phyloP scores from a whole-genome alignment of 2,329 filamentous ascomycete species.

The Venturia asperata region DNA sequence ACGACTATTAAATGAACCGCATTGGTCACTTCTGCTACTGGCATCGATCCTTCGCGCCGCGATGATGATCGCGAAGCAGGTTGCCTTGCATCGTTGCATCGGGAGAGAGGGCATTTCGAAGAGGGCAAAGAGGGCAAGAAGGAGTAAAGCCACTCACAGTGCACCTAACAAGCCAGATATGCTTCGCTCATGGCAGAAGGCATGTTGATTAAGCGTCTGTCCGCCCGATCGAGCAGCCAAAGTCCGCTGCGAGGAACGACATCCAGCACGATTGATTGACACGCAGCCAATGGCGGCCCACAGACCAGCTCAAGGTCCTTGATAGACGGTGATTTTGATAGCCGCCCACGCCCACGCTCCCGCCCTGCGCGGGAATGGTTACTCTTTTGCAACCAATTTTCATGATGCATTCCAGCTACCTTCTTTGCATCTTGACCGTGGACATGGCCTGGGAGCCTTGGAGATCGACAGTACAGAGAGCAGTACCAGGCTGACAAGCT shows the following conservation, averaged over 20 bases:
- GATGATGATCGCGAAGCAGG: neutral
- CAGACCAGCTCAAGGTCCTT: neutral
- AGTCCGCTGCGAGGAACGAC: neutral
- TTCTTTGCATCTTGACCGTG: neutral
- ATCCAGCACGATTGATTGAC: neutral
- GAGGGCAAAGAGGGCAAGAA: slow-evolving; percentile 1
- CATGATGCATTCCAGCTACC: neutral
- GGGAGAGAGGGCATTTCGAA: neutral
- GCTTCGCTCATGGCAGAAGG: neutral
- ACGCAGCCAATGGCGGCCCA: neutral
- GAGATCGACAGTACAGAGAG: neutral
- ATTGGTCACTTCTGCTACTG: neutral
- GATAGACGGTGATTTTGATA: neutral
- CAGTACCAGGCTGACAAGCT: slow-evolving; percentile 12
- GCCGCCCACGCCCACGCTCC: neutral
- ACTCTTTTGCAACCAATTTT: neutral
- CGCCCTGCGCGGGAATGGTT: neutral
- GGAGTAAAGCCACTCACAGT: neutral
- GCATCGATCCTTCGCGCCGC: neutral
- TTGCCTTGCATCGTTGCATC: slow-evolving; percentile 11
- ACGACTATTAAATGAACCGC: neutral
- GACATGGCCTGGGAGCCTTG: neutral
- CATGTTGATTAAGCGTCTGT: neutral
- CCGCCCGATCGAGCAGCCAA: neutral
- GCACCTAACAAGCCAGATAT: neutral